A percentile compares a stretch with the other conserved stretches of the same genome.
phyloP scores from a whole-genome alignment of 352 stramenopile genomes.

The Phytophthora citrophthora region DNA sequence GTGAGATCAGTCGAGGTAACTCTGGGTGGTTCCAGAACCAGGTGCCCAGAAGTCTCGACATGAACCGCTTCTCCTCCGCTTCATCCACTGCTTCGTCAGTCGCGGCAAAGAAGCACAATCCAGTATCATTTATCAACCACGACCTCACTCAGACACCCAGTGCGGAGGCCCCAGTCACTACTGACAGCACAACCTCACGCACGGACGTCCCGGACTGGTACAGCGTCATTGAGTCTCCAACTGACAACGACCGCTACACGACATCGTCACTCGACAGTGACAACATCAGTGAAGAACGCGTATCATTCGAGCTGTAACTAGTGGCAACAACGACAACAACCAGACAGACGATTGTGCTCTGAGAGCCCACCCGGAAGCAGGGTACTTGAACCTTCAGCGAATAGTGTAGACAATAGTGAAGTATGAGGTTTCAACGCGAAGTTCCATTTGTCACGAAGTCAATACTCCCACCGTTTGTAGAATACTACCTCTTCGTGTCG shows the following conservation, averaged over 20 bases:
- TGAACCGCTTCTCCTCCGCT: conserved; percentile 47
- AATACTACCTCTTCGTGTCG: conserved; percentile 27
- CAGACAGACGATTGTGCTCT: conserved; percentile 11
- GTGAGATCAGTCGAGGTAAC: conserved; percentile 29
- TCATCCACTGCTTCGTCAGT: conserved; percentile 43
- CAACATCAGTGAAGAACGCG: conserved; percentile 44
- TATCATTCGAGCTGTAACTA: conserved; percentile 77
- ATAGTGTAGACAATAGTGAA: conserved; percentile 28
- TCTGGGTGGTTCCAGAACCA: conserved; percentile 28
- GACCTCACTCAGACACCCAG: conserved; percentile 32
- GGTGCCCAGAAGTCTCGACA: conserved; percentile 24
- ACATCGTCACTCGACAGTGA: conserved; percentile 35
- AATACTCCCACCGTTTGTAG: neutral
- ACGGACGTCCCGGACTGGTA: conserved; percentile 54
- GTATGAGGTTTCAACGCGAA: conserved; percentile 21
- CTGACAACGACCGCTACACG: conserved; percentile 45
- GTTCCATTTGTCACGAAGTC: neutral
- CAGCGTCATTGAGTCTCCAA: conserved; percentile 60
- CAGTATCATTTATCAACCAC: conserved; percentile 35
- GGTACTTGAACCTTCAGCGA: conserved; percentile 24
- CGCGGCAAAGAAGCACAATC: conserved; percentile 31
- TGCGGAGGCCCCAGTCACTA: neutral
- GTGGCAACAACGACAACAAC: neutral
- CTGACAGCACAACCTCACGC: conserved; percentile 21
- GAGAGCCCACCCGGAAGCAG: conserved; percentile 16